A percentile compares a stretch with the other conserved stretches of the same genome.
These are phyloP conservation scores for Lipomyces yamadae DNA, from an alignment of 805 yeast genomes.

Conservation along the genomic window DNA sequence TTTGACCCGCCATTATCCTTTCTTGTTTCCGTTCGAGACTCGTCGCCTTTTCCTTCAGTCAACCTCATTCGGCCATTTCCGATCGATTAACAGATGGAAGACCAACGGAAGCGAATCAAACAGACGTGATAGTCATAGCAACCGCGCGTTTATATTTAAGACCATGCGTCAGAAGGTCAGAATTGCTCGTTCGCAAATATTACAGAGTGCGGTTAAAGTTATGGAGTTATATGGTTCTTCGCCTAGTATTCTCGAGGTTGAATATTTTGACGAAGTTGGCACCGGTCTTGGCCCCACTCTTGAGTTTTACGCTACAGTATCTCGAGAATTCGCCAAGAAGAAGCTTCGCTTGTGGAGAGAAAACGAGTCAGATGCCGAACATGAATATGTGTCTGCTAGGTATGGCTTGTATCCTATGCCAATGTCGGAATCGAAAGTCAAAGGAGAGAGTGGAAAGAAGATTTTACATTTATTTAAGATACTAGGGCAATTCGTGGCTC, in stretches of 20 bases:
- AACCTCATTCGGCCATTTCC: slow-evolving; percentile 88
- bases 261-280: slow-evolving; percentile 90
- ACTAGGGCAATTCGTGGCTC: slow-evolving; percentile 82
- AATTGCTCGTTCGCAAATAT: slow-evolving; percentile 67
- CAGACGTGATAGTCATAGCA: slow-evolving; percentile 35
- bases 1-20: slow-evolving; percentile 75
- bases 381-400: slow-evolving; percentile 49
- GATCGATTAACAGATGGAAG: slow-evolving; percentile 81
- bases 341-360: slow-evolving; percentile 72
- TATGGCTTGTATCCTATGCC: slow-evolving; percentile 81
- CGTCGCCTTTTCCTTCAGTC: slow-evolving; percentile 78
- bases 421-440: slow-evolving; percentile 39
- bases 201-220: slow-evolving; percentile 79
- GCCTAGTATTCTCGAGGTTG: slow-evolving; percentile 85
- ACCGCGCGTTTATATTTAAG: slow-evolving; percentile 60
- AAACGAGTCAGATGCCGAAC: slow-evolving; percentile 38
- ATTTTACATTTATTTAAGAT: slow-evolving; percentile 60
- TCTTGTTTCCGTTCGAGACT: slow-evolving; percentile 81
- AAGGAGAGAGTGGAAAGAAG: slow-evolving; percentile 49
- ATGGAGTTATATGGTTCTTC: slow-evolving; percentile 74
- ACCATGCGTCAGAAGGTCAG: slow-evolving; percentile 80
- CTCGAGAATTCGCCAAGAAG: slow-evolving; percentile 69
- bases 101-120: not conserved
- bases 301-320: slow-evolving; percentile 84
- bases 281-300: slow-evolving; percentile 95